Evolutionary conservation across 2,329 filamentous ascomycete genomes (phyloP).

Genomic region (Colletotrichum sp.): DNA sequence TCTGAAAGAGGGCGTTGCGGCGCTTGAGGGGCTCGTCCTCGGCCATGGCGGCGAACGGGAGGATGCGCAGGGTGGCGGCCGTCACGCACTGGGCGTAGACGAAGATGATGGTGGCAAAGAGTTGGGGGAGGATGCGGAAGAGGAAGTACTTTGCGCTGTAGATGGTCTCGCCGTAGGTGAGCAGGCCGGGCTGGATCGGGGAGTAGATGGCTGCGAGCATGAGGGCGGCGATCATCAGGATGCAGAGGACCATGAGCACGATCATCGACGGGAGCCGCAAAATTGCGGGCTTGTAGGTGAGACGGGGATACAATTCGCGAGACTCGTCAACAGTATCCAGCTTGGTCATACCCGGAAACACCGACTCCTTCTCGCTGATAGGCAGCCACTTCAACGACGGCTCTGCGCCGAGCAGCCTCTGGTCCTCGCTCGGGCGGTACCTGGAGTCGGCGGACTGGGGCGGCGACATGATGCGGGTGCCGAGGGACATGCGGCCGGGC

Average conservation of each 20-base stretch:
- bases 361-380: constrained; percentile 31
- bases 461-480: constrained; percentile 17
- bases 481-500: constrained; percentile 7
- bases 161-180: constrained; percentile 67
- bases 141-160: constrained; percentile 81
- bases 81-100: constrained; percentile 80
- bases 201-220: constrained; percentile 77
- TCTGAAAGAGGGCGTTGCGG: constrained; percentile 69
- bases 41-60: constrained; percentile 81
- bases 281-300: constrained; percentile 75
- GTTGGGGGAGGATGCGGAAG: constrained; percentile 83
- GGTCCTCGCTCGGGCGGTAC: not conserved
- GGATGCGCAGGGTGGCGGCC: constrained; percentile 73
- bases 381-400: constrained; percentile 31
- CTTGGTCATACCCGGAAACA: constrained; percentile 22
- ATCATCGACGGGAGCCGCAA: constrained; percentile 71
- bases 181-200: constrained; percentile 65
- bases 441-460: constrained; percentile 6
- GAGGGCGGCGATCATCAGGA: constrained; percentile 74
- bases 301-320: constrained; percentile 46
- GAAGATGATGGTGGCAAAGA: constrained; percentile 73
- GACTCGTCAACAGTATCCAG: constrained; percentile 40
- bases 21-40: constrained; percentile 64
- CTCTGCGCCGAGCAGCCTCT: not conserved
- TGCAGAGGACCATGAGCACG: constrained; percentile 63